Evolutionary conservation across 2,329 filamentous ascomycete species (phyloP).

Genomic region (Gnomoniopsis smithogilvyi): DNA sequence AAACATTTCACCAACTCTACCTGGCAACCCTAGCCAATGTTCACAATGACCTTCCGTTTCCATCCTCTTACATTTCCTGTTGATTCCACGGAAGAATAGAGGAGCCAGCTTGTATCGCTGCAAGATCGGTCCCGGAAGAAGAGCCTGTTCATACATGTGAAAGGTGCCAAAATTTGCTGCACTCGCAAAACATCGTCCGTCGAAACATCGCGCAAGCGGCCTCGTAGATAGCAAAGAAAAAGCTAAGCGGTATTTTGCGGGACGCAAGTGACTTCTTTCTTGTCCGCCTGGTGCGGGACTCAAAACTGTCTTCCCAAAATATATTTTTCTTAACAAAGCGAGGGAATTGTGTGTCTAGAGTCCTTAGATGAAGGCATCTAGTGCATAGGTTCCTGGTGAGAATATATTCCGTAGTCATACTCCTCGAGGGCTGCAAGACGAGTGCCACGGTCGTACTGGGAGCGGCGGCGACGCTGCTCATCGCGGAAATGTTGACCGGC

Average conservation of each 20-base stretch:
- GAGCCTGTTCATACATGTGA: not conserved
- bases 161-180: constrained; percentile 1
- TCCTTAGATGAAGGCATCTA: constrained; percentile 11
- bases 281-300: not conserved
- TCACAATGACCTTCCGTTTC: not conserved
- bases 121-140: not conserved
- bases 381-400: constrained; percentile 28
- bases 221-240: constrained; percentile 17
- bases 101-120: not conserved
- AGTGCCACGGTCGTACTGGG: constrained; percentile 79
- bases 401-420: constrained; percentile 44
- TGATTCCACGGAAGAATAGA: not conserved
- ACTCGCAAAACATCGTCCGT: constrained; percentile 2
- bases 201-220: constrained; percentile 6
- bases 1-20: constrained; percentile 11
- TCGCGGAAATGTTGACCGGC: constrained; percentile 70
- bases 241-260: constrained; percentile 1
- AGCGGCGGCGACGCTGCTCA: constrained; percentile 72
- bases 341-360: not conserved
- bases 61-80: not conserved
- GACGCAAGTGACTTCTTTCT: not conserved
- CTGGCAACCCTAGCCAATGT: constrained; percentile 12
- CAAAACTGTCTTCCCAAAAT: not conserved
- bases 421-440: constrained; percentile 66
- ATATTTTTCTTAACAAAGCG: not conserved